These are phyloP conservation scores for Fraxinus floribunda DNA, from an alignment of 305 asterid genomes.

Conservation along the genomic window DNA sequence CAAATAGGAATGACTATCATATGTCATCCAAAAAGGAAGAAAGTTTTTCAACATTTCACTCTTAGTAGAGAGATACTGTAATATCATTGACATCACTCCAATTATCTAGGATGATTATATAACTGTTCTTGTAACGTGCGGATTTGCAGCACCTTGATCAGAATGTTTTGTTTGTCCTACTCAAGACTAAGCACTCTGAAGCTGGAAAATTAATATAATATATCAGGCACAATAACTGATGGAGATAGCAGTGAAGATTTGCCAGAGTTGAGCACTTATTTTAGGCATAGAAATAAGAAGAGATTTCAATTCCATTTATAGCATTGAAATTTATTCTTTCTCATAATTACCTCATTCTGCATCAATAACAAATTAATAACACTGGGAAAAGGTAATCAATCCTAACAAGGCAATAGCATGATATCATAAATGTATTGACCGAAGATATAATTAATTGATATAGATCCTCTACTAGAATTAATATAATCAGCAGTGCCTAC, in stretches of 20 bases:
- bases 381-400: neutral
- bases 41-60: neutral
- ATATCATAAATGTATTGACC: neutral
- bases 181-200: neutral
- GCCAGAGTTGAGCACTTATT: neutral
- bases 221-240: neutral
- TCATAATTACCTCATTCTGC: neutral
- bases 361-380: neutral
- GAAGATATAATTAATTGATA: conserved; percentile 10
- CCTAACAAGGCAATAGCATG: neutral
- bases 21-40: neutral
- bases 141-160: neutral
- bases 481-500: conserved; percentile 2
- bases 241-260: neutral
- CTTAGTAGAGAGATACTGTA: neutral
- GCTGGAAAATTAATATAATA: neutral
- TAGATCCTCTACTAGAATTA: conserved; percentile 9
- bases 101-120: neutral
- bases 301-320: neutral
- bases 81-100: neutral
- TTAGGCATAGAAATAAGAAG: neutral
- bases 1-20: neutral
- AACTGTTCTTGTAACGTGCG: neutral
- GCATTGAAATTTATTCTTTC: neutral
- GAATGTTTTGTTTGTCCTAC: neutral